Evolutionary conservation across 1,139 yeast species (phyloP).

Genomic region (Hansenula sp.): DNA sequence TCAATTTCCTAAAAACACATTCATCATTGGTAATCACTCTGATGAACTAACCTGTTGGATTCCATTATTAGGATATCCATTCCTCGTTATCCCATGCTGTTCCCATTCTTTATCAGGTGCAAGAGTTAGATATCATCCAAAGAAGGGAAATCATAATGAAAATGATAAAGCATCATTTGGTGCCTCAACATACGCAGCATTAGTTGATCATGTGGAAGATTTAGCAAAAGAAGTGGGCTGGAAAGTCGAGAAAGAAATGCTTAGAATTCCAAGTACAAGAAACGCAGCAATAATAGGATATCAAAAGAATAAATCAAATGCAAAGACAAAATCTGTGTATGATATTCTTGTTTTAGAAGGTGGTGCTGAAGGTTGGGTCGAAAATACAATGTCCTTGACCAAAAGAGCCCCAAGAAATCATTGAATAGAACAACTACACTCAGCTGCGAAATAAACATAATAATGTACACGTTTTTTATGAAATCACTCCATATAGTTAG

Average conservation of each 20-base stretch:
- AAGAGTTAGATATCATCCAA: constrained; percentile 56
- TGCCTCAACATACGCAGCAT: constrained; percentile 58
- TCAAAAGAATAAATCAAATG: constrained; percentile 21
- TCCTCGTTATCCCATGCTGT: constrained; percentile 92
- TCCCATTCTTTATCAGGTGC: constrained; percentile 83
- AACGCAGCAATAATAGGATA: constrained; percentile 86
- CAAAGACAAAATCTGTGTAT: constrained; percentile 37
- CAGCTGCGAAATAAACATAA: neutral
- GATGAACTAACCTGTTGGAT: constrained; percentile 97
- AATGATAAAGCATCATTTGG: constrained; percentile 20
- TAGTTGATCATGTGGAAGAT: constrained; percentile 80
- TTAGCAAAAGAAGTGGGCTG: constrained; percentile 71
- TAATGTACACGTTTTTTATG: too few relatives aligned
- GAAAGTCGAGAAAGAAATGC: constrained; percentile 79
- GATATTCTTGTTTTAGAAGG: constrained; percentile 70
- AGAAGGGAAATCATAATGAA: constrained; percentile 12
- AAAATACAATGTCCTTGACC: constrained; percentile 64
- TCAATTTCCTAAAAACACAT: constrained; percentile 64
- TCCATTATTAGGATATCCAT: constrained; percentile 82
- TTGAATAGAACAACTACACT: too few relatives aligned
- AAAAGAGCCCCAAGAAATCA: constrained; percentile 28
- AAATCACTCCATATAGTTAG: too few relatives aligned
- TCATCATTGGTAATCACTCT: constrained; percentile 90
- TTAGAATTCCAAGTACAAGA: constrained; percentile 91
- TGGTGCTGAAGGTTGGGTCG: constrained; percentile 90